These are phyloP conservation scores for Talaromyces pinophilus DNA, from an alignment of 2,329 filamentous ascomycete species.

Conservation along the genomic window DNA sequence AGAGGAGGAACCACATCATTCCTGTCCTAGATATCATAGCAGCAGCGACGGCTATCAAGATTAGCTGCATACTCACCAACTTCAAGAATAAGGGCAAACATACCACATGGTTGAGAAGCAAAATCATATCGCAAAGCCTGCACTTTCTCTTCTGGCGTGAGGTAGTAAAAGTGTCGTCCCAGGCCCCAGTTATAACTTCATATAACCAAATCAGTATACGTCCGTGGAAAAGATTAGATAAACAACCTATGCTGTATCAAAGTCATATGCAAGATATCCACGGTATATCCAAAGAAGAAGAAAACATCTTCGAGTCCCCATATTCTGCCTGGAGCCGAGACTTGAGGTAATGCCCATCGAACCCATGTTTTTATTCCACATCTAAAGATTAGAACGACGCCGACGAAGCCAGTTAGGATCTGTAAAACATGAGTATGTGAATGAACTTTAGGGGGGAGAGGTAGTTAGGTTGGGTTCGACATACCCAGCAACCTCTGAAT, in stretches of 20 bases:
- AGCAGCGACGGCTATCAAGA: conserved; percentile 31
- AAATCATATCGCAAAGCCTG: conserved; percentile 35
- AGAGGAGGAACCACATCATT: conserved; percentile 42
- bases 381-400: conserved; percentile 26
- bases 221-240: background rate
- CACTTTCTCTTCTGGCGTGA: conserved; percentile 29
- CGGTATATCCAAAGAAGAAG: conserved; percentile 33
- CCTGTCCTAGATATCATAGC: conserved; percentile 40
- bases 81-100: background rate
- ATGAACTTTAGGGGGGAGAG: background rate
- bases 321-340: conserved; percentile 35
- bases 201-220: background rate
- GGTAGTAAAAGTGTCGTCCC: conserved; percentile 37
- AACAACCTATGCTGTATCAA: conserved; percentile 37
- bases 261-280: conserved; percentile 37
- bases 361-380: conserved; percentile 35
- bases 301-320: conserved; percentile 40
- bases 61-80: background rate
- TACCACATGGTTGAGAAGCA: conserved; percentile 31
- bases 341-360: conserved; percentile 35
- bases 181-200: conserved; percentile 35
- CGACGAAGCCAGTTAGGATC: conserved; percentile 27
- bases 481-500: conserved; percentile 23
- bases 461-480: background rate
- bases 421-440: conserved; percentile 8